Evolutionary conservation across 2,329 filamentous ascomycete genomes (phyloP), one percentile per base, ranked within the genome.

Genomic region (Pezicula carpinea): DNA sequence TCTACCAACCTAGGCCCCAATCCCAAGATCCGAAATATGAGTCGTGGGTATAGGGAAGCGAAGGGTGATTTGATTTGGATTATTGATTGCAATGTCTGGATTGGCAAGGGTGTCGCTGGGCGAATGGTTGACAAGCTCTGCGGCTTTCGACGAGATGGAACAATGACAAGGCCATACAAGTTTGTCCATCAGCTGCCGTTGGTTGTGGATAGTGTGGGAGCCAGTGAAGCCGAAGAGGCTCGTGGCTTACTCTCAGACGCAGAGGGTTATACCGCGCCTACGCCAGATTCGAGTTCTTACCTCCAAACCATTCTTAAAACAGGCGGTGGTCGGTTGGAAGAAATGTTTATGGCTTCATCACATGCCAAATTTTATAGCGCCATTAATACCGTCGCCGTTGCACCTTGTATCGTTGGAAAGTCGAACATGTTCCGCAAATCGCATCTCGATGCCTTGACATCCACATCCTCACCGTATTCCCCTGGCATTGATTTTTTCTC

Each of bases 341-440:
- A 99, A 64, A 82, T 92, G 67, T 99, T 97, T 70, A 87, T 99
- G 77, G 85, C 89, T 1, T 93, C 90, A 0, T 82, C 89, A 0
- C 93, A 99, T 66, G 89, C 90, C 58, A 99, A 99, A 64, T 97
- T 99, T 74, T 99, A 99, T 71, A 86, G 85, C 7, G 93, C 92
- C 51, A 99, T 99, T 76, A 97, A 97, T 68, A 88, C 89, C 0
- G 89, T 96, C 14, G 78, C 87, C 3, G 71, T 97, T 44, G 93
- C 93, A 0, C 93, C 95, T 7, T 99, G 93, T 67, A 86, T 95
- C 48, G 85, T 97, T 18, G 93, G 93, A 43, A 99, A 99, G 71
- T 95, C 89, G 60, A 97, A 95, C 70, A 97, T 99, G 91, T 99
- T 97, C 69, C 87, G 93, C 49, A 88, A 87, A 52, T 88, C 89